These are phyloP conservation scores for Volvox reticuliferus DNA, from an alignment of 139 green algal species.

Conservation along the genomic window DNA sequence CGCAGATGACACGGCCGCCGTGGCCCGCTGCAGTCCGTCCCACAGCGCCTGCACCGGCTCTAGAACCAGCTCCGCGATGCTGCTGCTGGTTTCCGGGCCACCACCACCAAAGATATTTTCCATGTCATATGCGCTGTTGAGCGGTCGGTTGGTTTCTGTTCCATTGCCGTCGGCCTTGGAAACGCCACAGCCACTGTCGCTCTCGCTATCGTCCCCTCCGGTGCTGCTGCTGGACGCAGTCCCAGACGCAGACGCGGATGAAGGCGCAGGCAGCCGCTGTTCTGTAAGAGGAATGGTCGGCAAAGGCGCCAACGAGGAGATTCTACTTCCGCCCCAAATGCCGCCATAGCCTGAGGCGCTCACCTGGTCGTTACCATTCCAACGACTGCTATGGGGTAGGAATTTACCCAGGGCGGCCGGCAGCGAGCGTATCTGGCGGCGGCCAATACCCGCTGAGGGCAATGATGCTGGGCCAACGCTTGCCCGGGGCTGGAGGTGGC, in stretches of 20 bases:
- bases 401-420: background rate
- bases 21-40: background rate
- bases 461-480: background rate
- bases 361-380: background rate
- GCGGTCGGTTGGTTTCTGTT: background rate
- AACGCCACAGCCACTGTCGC: background rate
- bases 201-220: background rate
- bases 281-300: background rate
- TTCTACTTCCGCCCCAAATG: background rate
- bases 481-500: background rate
- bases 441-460: background rate
- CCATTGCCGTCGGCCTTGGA: background rate
- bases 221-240: background rate
- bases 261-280: background rate
- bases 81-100: background rate
- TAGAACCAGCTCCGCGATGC: constrained; percentile 6
- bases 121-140: constrained; percentile 44
- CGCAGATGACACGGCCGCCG: background rate
- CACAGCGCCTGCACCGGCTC: constrained; percentile 18
- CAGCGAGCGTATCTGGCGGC: background rate
- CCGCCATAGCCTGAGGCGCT: background rate
- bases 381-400: background rate
- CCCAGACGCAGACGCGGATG: too few species aligned
- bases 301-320: too few species aligned
- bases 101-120: background rate